Evolutionary conservation across 2,329 filamentous ascomycete species (phyloP).

Genomic region (Rachicladosporium sp.): DNA sequence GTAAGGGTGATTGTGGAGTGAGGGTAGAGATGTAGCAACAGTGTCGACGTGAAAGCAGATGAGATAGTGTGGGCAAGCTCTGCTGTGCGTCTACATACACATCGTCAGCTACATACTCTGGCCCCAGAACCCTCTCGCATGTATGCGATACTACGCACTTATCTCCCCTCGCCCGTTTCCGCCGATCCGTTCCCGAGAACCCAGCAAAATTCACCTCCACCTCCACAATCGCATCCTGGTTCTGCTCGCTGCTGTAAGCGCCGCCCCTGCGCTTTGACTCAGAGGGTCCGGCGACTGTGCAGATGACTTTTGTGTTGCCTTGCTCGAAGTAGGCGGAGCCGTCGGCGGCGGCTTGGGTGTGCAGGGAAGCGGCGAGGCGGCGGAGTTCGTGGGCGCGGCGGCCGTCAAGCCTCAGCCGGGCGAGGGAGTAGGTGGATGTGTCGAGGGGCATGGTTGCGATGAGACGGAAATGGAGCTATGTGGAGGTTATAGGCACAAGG

Average conservation of each 20-base stretch:
- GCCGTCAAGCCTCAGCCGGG: conserved; percentile 55
- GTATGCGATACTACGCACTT: no score
- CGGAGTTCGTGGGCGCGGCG: conserved; percentile 96
- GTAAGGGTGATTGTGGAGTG: conserved; percentile 73
- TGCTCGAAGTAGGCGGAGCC: conserved; percentile 90
- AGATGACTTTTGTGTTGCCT: conserved; percentile 95
- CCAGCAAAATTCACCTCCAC: conserved; percentile 79
- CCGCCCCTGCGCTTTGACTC: conserved; percentile 47
- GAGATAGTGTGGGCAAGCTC: conserved; percentile 73
- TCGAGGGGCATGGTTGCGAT: conserved; percentile 67
- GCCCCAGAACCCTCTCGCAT: no score
- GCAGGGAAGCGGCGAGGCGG: conserved; percentile 75
- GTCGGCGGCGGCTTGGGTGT: conserved; percentile 82
- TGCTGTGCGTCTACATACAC: conserved; percentile 51
- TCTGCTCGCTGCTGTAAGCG: conserved; percentile 28
- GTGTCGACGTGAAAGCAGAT: conserved; percentile 60
- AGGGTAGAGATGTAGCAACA: conserved; percentile 82
- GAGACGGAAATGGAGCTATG: no score
- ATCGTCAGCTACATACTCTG: conserved; percentile 1
- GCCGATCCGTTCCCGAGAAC: conserved; percentile 78
- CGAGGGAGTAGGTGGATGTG: conserved; percentile 80
- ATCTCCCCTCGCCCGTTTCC: conserved; percentile 60
- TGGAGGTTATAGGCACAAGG: no score
- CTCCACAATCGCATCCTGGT: conserved; percentile 53
- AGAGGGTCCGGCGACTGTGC: conserved; percentile 73